These are phyloP conservation scores for Simplicillium aogashimaense DNA, from an alignment of 2,329 filamentous ascomycete species.

Conservation along the genomic window DNA sequence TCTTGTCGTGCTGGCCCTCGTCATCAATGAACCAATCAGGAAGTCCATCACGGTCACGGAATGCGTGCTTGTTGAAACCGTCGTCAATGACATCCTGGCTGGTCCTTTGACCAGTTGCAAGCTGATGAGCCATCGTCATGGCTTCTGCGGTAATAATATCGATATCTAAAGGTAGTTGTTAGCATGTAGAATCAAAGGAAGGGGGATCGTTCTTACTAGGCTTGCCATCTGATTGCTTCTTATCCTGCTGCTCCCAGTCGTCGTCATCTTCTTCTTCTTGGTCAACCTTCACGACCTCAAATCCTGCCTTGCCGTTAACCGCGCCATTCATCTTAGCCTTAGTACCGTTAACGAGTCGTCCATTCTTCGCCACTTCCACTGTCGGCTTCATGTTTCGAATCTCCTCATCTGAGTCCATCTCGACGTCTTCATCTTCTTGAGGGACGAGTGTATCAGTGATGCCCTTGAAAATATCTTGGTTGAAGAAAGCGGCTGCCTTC, in stretches of 20 bases:
- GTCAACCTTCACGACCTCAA: slow-evolving; percentile 49
- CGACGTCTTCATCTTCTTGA: slow-evolving; percentile 2
- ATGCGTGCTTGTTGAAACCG: slow-evolving; percentile 83
- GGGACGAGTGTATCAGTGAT: slow-evolving; percentile 56
- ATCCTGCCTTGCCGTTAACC: slow-evolving; percentile 35
- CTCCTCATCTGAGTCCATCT: slow-evolving; percentile 15
- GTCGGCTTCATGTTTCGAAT: slow-evolving; percentile 11
- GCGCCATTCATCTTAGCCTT: slow-evolving; percentile 14
- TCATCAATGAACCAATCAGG: slow-evolving; percentile 98
- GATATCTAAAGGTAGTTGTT: slow-evolving; percentile 51
- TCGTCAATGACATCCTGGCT: slow-evolving; percentile 78
- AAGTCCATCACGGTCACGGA: slow-evolving; percentile 83
- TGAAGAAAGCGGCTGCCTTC: slow-evolving; percentile 81
- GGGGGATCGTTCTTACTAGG: slow-evolving; percentile 33
- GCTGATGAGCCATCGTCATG: slow-evolving; percentile 90
- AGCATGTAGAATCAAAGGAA: slow-evolving; percentile 6
- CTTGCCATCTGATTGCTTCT: slow-evolving; percentile 52
- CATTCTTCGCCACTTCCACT: slow-evolving; percentile 17
- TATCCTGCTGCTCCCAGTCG: slow-evolving; percentile 59
- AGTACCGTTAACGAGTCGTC: too few relatives aligned
- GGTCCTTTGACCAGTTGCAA: slow-evolving; percentile 77
- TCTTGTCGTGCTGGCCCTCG: slow-evolving; percentile 72
- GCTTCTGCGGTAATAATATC: slow-evolving; percentile 99
- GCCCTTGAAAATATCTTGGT: slow-evolving; percentile 86
- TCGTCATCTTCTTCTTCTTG: slow-evolving; percentile 32